Evolutionary conservation across 2,329 filamentous ascomycete genomes (phyloP).

Genomic region (Paecilomyces sp.): DNA sequence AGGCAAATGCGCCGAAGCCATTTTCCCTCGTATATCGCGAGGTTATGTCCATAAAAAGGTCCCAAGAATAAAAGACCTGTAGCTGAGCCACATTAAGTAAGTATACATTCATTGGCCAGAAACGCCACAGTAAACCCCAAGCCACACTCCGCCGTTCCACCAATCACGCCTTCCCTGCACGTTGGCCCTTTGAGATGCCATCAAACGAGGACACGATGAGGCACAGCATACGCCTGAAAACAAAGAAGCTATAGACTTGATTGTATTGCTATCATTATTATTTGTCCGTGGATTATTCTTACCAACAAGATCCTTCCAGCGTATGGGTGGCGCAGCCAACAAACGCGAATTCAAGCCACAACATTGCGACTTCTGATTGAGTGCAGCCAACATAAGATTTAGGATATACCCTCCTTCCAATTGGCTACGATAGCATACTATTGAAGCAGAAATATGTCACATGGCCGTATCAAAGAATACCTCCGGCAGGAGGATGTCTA

Average conservation of each 20-base stretch:
- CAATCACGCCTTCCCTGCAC: background rate
- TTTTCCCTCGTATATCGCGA: background rate
- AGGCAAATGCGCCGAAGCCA: background rate
- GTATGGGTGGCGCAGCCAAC: background rate
- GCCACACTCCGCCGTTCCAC: background rate
- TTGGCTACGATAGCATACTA: background rate
- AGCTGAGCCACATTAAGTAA: background rate
- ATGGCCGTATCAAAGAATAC: background rate
- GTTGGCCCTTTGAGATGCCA: background rate
- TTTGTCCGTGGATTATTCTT: background rate
- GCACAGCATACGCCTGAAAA: background rate
- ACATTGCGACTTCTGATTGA: background rate
- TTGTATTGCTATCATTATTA: background rate
- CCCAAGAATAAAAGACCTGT: background rate
- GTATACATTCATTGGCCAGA: background rate
- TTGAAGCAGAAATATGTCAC: background rate
- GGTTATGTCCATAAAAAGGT: background rate
- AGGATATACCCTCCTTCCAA: background rate
- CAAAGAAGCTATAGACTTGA: background rate
- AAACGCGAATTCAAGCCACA: background rate
- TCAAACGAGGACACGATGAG: background rate
- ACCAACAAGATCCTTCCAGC: background rate
- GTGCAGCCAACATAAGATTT: background rate
- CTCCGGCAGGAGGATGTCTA: background rate
- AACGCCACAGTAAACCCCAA: background rate